phyloP scores from a whole-genome alignment of 495 filamentous ascomycete genomes.

The Penicillium roqueforti region DNA sequence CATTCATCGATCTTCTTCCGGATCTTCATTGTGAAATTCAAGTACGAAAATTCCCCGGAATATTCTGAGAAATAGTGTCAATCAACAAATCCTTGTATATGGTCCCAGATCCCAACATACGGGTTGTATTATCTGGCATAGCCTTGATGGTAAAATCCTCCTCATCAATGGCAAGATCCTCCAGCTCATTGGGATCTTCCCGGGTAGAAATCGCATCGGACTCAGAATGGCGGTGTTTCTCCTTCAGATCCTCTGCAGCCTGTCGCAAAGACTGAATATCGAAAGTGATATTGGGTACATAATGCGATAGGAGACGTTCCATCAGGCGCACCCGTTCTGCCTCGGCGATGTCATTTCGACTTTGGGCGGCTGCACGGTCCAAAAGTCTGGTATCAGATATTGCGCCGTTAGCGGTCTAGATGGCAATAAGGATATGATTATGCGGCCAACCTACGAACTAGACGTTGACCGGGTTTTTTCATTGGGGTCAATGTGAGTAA shows the following conservation, averaged over 20 bases:
- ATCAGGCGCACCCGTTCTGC: constrained; percentile 42
- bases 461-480: constrained; percentile 38
- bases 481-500: constrained; percentile 41
- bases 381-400: constrained; percentile 22
- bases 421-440: not conserved
- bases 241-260: constrained; percentile 37
- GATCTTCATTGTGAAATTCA: constrained; percentile 50
- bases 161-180: constrained; percentile 43
- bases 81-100: not conserved
- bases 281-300: constrained; percentile 41
- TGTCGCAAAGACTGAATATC: constrained; percentile 43
- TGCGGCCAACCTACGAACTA: constrained; percentile 31
- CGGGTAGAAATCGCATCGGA: constrained; percentile 34
- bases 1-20: constrained; percentile 47
- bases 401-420: not conserved
- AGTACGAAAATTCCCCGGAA: constrained; percentile 50
- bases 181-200: constrained; percentile 37
- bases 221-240: constrained; percentile 35
- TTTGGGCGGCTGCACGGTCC: constrained; percentile 34
- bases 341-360: constrained; percentile 42
- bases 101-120: constrained; percentile 22
- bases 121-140: constrained; percentile 45
- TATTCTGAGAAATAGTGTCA: constrained; percentile 35
- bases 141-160: constrained; percentile 46
- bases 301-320: constrained; percentile 42